These are phyloP conservation scores for Capillidium heterosporum DNA, from an alignment of 371 early-diverging fungal genomes.

Conservation along the genomic window DNA sequence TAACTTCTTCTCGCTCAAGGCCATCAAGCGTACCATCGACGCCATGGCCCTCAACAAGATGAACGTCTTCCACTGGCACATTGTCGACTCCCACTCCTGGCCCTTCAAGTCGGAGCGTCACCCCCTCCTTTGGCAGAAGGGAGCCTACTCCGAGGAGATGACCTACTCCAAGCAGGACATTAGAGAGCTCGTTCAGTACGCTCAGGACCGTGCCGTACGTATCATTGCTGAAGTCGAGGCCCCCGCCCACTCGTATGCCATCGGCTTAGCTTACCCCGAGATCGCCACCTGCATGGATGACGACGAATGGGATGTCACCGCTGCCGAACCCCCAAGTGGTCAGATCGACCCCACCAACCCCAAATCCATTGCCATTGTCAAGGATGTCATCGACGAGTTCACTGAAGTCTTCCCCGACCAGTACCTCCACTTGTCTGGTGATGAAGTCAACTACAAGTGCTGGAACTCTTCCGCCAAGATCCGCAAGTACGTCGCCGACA, in stretches of 20 bases:
- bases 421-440: slow-evolving; percentile 44
- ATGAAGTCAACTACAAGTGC: slow-evolving; percentile 52
- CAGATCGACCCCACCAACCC: slow-evolving; percentile 42
- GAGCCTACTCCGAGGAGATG: slow-evolving; percentile 35
- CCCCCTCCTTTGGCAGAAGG: slow-evolving; percentile 34
- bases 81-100: slow-evolving; percentile 61
- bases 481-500: slow-evolving; percentile 14
- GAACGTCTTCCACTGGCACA: slow-evolving; percentile 74
- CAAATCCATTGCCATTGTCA: slow-evolving; percentile 29
- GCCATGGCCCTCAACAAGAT: slow-evolving; percentile 63
- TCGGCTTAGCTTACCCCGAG: slow-evolving; percentile 17
- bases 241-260: slow-evolving; percentile 50
- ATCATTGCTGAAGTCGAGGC: slow-evolving; percentile 62
- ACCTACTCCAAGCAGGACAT: slow-evolving; percentile 42
- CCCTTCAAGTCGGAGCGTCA: slow-evolving; percentile 33
- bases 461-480: slow-evolving; percentile 21
- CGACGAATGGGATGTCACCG: slow-evolving; percentile 28
- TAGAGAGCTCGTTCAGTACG: slow-evolving; percentile 32
- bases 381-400: slow-evolving; percentile 33
- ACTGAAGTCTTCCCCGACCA: slow-evolving; percentile 35
- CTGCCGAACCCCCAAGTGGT: slow-evolving; percentile 51
- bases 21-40: slow-evolving; percentile 41
- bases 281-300: slow-evolving; percentile 20
- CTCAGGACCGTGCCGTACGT: slow-evolving; percentile 49
- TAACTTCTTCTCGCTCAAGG: slow-evolving; percentile 44